Evolutionary conservation across 371 early-diverging fungal species (phyloP).

Genomic region (Lichtheimia hyalospora): DNA sequence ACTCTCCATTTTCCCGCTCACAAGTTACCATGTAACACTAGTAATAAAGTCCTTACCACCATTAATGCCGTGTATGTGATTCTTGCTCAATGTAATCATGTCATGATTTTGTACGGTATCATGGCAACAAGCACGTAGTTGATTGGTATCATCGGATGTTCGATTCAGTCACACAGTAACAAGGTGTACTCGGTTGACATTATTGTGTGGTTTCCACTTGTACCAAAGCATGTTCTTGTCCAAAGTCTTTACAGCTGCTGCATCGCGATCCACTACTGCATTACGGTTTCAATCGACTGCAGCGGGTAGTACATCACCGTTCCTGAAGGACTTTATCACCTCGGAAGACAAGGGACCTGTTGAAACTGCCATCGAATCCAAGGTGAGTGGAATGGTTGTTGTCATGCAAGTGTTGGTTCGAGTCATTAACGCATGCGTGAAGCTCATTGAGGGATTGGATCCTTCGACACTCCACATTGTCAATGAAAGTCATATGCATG

Average conservation of each 20-base stretch:
- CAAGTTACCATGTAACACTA: too few relatives aligned
- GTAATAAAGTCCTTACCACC: too few relatives aligned
- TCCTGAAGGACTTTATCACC: constrained; percentile 27
- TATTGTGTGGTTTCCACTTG: too few relatives aligned
- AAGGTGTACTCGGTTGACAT: too few relatives aligned
- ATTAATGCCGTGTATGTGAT: too few relatives aligned
- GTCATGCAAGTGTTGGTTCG: not conserved
- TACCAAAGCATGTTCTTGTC: not conserved
- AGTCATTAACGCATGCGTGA: not conserved
- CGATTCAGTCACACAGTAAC: too few relatives aligned
- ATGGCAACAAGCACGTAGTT: too few relatives aligned
- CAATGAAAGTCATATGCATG: constrained; percentile 75
- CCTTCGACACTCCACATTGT: constrained; percentile 61
- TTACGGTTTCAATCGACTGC: not conserved
- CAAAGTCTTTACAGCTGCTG: not conserved
- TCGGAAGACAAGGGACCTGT: constrained; percentile 43
- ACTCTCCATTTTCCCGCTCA: too few relatives aligned
- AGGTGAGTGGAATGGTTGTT: constrained; percentile 18
- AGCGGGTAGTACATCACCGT: constrained; percentile 2
- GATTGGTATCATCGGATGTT: too few relatives aligned
- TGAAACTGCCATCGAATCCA: constrained; percentile 39
- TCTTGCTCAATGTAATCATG: too few relatives aligned
- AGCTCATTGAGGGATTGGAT: constrained; percentile 54
- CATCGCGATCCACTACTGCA: not conserved
- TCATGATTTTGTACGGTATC: too few relatives aligned